These are phyloP conservation scores for Dendrobium catenatum DNA, from an alignment of 106 monocot genomes.

Conservation along the genomic window DNA sequence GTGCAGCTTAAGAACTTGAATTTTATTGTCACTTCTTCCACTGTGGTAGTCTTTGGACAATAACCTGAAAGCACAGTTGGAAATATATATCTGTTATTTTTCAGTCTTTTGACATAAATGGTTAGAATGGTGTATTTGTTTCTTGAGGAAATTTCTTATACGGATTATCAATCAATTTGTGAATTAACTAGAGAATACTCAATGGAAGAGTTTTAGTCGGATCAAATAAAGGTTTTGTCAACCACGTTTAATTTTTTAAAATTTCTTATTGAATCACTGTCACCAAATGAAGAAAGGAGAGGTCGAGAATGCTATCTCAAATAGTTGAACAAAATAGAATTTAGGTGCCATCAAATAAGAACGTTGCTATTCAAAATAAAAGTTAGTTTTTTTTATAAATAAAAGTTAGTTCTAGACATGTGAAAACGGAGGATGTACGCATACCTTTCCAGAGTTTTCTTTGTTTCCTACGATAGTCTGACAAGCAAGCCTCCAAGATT, in stretches of 20 bases:
- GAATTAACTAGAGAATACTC: background rate
- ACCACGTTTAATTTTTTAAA: background rate
- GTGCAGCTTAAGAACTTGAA: background rate
- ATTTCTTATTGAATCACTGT: background rate
- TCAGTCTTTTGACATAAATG: background rate
- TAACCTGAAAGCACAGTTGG: background rate
- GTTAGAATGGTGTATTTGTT: background rate
- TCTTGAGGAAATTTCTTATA: background rate
- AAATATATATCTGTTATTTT: background rate
- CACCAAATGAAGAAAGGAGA: background rate
- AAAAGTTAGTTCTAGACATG: background rate
- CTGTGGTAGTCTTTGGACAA: constrained; percentile 5
- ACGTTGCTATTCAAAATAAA: background rate
- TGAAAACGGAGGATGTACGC: background rate
- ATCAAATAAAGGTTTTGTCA: background rate
- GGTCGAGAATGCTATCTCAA: background rate
- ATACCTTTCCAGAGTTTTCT: constrained; percentile 85
- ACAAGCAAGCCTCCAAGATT: constrained; percentile 92
- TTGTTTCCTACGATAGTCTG: constrained; percentile 92
- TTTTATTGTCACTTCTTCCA: constrained; percentile 3
- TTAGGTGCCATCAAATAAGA: background rate
- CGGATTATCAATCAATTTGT: background rate
- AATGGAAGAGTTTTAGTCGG: background rate
- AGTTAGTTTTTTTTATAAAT: background rate
- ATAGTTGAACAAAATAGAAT: background rate